phyloP scores from a whole-genome alignment of 306 rosid species.

The Delonix regia region DNA sequence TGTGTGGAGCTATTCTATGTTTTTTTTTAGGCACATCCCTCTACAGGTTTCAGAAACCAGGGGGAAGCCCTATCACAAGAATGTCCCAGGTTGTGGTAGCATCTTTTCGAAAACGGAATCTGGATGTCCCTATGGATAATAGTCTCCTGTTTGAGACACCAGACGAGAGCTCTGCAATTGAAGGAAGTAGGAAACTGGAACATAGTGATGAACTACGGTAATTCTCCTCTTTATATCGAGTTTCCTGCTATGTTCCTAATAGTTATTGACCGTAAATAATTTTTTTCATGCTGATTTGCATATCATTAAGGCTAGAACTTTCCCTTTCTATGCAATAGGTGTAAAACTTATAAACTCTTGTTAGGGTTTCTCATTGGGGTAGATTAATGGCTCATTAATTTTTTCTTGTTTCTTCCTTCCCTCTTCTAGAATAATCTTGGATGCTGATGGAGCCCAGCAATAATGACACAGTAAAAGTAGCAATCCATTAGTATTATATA shows the following conservation, averaged over 20 bases:
- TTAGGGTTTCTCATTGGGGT: slow-evolving; percentile 11
- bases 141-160: slow-evolving; percentile 74
- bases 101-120: slow-evolving; percentile 63
- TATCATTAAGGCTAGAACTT: too few species aligned
- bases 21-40: slow-evolving; percentile 83
- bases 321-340: not conserved
- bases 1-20: slow-evolving; percentile 79
- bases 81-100: slow-evolving; percentile 97
- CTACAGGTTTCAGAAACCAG: slow-evolving; percentile 93
- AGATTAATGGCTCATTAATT: not conserved
- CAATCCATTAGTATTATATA: too few species aligned
- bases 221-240: slow-evolving; percentile 32
- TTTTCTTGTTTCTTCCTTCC: slow-evolving; percentile 17
- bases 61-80: slow-evolving; percentile 93
- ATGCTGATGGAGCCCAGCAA: too few species aligned
- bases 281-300: not conserved
- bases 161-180: slow-evolving; percentile 75
- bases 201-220: slow-evolving; percentile 85
- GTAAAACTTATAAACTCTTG: slow-evolving; percentile 22
- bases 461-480: too few species aligned
- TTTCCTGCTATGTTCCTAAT: not conserved
- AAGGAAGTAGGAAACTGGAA: slow-evolving; percentile 92
- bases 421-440: not conserved
- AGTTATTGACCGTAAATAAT: too few species aligned
- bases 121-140: slow-evolving; percentile 70